These are phyloP conservation scores for Arachis hypogaea DNA, from an alignment of 306 rosid species.

Conservation along the genomic window DNA sequence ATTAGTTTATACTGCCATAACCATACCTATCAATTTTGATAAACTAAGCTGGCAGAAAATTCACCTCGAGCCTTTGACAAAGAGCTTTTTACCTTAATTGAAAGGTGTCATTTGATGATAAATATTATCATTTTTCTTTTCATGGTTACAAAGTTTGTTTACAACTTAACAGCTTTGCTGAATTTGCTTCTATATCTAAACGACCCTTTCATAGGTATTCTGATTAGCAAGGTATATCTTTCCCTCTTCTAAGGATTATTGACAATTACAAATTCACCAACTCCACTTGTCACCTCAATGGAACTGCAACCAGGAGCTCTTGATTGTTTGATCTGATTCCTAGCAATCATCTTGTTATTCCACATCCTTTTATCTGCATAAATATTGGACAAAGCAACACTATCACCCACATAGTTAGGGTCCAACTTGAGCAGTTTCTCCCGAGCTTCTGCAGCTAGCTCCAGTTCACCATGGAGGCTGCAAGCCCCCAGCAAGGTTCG, in stretches of 20 bases:
- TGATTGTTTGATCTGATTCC: constrained; percentile 49
- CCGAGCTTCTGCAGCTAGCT: constrained; percentile 51
- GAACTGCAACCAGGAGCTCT: constrained; percentile 57
- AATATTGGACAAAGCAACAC: constrained; percentile 65
- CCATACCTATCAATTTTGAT: too few relatives aligned
- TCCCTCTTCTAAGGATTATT: constrained; percentile 14
- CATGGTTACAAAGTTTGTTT: too few relatives aligned
- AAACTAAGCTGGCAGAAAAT: too few relatives aligned
- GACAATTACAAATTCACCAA: constrained; percentile 40
- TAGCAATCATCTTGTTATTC: constrained; percentile 51
- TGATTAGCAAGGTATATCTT: constrained; percentile 37
- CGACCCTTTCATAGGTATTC: constrained; percentile 19
- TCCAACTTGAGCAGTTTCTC: constrained; percentile 51
- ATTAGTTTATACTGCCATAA: too few relatives aligned
- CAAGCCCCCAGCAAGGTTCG: constrained; percentile 64
- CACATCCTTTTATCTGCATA: constrained; percentile 65
- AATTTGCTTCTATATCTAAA: constrained; percentile 5
- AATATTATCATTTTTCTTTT: too few relatives aligned
- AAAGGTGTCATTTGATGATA: too few relatives aligned
- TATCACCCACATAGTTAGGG: constrained; percentile 57
- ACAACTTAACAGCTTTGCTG: not conserved
- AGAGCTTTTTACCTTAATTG: too few relatives aligned
- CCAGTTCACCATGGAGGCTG: constrained; percentile 52
- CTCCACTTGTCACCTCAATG: constrained; percentile 50
- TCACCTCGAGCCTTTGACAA: too few relatives aligned